Percentiles rank a stretch among this genome's conserved stretches.
Evolutionary conservation across 2,329 filamentous ascomycete genomes (phyloP).

Genomic region (Monosporascus ibericus): DNA sequence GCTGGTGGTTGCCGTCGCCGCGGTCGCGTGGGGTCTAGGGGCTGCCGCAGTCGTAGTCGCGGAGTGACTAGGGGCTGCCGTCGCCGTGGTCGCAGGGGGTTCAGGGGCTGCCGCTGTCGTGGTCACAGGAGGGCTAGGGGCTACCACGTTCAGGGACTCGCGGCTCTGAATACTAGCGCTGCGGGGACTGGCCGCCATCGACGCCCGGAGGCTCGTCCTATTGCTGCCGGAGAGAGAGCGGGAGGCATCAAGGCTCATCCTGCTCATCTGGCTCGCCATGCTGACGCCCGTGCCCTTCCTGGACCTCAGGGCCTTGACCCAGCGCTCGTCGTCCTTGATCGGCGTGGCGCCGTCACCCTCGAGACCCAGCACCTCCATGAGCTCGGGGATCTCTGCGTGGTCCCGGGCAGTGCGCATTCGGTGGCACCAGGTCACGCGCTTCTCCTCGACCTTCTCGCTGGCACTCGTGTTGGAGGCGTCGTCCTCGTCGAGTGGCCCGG

Average conservation of each 20-base stretch:
- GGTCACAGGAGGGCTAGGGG: background rate
- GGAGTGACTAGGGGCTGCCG: no score
- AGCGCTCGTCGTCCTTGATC: slow-evolving; percentile 36
- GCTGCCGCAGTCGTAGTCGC: no score
- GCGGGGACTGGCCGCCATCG: background rate
- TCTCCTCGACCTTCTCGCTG: slow-evolving; percentile 36
- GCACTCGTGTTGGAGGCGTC: background rate
- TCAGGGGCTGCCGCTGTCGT: no score
- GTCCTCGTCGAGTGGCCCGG: slow-evolving; percentile 4
- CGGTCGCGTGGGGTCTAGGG: no score
- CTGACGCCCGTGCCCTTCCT: slow-evolving; percentile 50
- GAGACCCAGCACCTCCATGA: slow-evolving; percentile 58
- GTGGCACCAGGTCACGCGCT: slow-evolving; percentile 71
- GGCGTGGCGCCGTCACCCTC: slow-evolving; percentile 30
- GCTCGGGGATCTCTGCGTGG: slow-evolving; percentile 64
- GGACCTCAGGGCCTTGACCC: slow-evolving; percentile 38
- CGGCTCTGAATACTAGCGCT: no score
- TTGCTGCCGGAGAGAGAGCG: background rate
- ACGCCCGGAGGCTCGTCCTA: background rate
- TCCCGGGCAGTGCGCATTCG: slow-evolving; percentile 75
- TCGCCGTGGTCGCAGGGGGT: no score
- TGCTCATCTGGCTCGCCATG: slow-evolving; percentile 43
- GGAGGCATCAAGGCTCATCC: slow-evolving; percentile 30
- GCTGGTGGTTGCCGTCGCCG: no score
- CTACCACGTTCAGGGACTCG: no score